Base-by-base conservation (phyloP, 2,329 filamentous ascomycete genomes). In the Penicillium sp. region DNA sequence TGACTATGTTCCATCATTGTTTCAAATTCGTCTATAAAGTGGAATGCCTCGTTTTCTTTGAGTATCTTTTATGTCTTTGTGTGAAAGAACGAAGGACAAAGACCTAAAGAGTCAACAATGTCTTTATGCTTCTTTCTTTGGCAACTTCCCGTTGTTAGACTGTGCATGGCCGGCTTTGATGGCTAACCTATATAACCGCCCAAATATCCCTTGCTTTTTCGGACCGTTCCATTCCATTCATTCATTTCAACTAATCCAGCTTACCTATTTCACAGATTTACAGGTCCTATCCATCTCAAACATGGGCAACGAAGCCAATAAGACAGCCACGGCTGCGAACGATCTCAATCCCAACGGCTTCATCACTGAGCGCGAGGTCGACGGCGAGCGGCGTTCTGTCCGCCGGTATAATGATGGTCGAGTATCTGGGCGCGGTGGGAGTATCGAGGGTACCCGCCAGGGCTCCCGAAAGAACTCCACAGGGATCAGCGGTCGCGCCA, bases 371-470 rank as follows among this genome's bases (percentile, higher is more conserved):
- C 41, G 47, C 21, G 21, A 38, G 19, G 7, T 49, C 6, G 41
- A 21, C 24, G 47, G 47, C 13, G 34, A 49, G 21, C 47, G 47
- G 17, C 47, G 47, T 21, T 49, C 41, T 13, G 26, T 49, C 26
- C 47, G 47, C 13, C 47, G 26, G 12, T 49, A 45, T 24, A 49
- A 45, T 5, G 33, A 49, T 22, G 47, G 47, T 12, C 47, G 41
- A 45, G 21, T 49, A 26, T 49, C 47, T 4, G 35, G 17, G 15
- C 47, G 28, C 21, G 28, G 33, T 19, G 17, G 15, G 17, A 38
- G 34, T 40, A 21, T 39, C n/a, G 42, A 39, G n/a, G n/a, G 2
- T 26, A 38, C n/a, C 21, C 22, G 22, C 22, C 22, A 24, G 22
- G 22, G 6, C 15, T 29, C 12, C 42, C 33, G 10, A 15, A 31